Evolutionary conservation across 2,329 filamentous ascomycete species (phyloP).

Genomic region (Emericellopsis cladophorae): DNA sequence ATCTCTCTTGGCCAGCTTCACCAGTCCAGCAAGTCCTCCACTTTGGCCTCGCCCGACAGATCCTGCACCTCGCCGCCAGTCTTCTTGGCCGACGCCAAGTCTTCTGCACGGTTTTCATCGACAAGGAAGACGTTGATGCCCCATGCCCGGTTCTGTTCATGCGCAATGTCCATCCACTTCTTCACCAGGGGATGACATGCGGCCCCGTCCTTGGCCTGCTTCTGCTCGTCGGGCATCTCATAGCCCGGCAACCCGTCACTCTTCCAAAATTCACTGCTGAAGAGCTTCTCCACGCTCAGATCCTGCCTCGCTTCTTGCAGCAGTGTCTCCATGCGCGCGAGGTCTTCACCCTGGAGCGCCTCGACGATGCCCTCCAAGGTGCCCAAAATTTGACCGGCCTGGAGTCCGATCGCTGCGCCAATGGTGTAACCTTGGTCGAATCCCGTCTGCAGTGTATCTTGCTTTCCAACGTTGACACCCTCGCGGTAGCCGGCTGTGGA

Average conservation of each 20-base stretch:
- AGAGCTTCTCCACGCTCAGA: slow-evolving; percentile 48
- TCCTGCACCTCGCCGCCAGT: slow-evolving; percentile 3
- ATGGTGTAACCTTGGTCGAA: slow-evolving; percentile 87
- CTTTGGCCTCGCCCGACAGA: slow-evolving; percentile 6
- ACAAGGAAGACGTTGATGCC: slow-evolving; percentile 18
- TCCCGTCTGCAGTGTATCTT: slow-evolving; percentile 63
- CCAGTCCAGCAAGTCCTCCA: slow-evolving; percentile 24
- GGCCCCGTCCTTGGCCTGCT: slow-evolving; percentile 24
- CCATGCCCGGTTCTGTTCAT: slow-evolving; percentile 18
- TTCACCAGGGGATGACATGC: slow-evolving; percentile 49
- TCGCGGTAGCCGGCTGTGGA: slow-evolving; percentile 83
- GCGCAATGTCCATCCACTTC: slow-evolving; percentile 40
- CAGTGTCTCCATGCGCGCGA: slow-evolving; percentile 14
- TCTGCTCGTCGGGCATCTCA: slow-evolving; percentile 26
- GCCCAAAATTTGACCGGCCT: slow-evolving; percentile 64
- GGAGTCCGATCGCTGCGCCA: slow-evolving; percentile 67
- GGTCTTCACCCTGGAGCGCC: slow-evolving; percentile 22
- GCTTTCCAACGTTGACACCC: slow-evolving; percentile 67
- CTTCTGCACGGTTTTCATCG: slow-evolving; percentile 13
- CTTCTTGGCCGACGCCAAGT: slow-evolving; percentile 16
- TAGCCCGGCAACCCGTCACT: slow-evolving; percentile 62
- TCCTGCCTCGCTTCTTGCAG: slow-evolving; percentile 41
- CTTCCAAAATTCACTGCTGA: slow-evolving; percentile 53
- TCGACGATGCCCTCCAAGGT: slow-evolving; percentile 58
- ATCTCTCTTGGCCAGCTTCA: slow-evolving; percentile 10